Percentiles rank a stretch among this genome's conserved stretches.
Conservation (phyloP, 2,329 filamentous ascomycete species). For the Ophiocordyceps polyrhachis-furcata region DNA sequence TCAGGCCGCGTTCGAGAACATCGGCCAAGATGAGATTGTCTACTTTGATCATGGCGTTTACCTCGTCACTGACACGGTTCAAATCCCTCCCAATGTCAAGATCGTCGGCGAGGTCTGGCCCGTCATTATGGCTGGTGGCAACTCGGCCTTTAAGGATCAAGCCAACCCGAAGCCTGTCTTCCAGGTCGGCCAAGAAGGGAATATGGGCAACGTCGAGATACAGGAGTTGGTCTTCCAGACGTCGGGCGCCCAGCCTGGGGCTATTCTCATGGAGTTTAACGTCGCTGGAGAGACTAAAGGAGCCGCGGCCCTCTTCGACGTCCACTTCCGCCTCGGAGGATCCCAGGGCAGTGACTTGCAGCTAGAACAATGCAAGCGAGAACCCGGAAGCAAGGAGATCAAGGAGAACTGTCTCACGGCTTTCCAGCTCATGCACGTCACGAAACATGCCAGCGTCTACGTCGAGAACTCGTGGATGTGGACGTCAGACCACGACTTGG, state of each 20-base stretch:
- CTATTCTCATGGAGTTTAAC: conserved; percentile 87
- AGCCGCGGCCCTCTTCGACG: conserved; percentile 73
- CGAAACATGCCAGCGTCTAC: conserved; percentile 46
- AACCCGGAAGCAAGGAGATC: conserved; percentile 40
- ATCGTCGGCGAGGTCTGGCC: conserved; percentile 89
- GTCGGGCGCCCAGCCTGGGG: conserved; percentile 64
- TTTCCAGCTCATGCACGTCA: conserved; percentile 52
- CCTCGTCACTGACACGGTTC: conserved; percentile 48
- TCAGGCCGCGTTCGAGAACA: conserved; percentile 56
- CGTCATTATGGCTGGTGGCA: conserved; percentile 65
- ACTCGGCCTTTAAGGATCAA: conserved; percentile 51
- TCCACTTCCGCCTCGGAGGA: conserved; percentile 87
- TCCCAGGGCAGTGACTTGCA: conserved; percentile 69
- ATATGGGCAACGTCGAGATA: conserved; percentile 69
- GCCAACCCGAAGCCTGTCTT: conserved; percentile 67
- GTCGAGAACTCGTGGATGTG: conserved; percentile 84
- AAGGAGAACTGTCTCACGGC: conserved; percentile 54
- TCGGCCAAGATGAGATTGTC: conserved; percentile 43
- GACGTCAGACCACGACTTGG: conserved; percentile 81
- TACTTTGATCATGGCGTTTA: conserved; percentile 65
- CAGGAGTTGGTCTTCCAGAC: conserved; percentile 76
- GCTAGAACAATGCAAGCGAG: conserved; percentile 58
- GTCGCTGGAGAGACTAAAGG: conserved; percentile 48
- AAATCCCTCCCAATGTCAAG: conserved; percentile 60
- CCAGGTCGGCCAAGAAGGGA: conserved; percentile 61